These are phyloP conservation scores for Flagelloscypha sp. DNA, from an alignment of 768 basidiomycete species.

Conservation along the genomic window DNA sequence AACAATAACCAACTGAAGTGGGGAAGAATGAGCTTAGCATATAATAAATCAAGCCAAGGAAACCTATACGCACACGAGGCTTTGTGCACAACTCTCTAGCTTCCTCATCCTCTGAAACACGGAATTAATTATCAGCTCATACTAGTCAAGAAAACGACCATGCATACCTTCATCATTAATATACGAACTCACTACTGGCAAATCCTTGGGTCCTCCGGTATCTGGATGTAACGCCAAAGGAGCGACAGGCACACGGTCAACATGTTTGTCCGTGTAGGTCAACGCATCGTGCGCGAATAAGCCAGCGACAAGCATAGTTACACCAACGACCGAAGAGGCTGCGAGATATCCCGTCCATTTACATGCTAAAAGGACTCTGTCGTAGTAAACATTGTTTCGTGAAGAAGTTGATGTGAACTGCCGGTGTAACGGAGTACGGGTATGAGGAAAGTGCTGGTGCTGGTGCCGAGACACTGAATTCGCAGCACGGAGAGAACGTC, in stretches of 20 bases:
- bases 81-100: constrained; percentile 46
- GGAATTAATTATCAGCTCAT: no score
- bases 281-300: constrained; percentile 90
- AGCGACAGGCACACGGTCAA: constrained; percentile 80
- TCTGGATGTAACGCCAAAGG: constrained; percentile 82
- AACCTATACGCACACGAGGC: no score
- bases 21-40: no score
- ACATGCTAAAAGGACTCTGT: no score
- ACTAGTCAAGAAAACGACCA: no score
- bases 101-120: constrained; percentile 70
- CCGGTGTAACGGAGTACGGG: no score
- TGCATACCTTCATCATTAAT: constrained; percentile 81
- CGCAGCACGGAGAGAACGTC: no score
- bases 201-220: constrained; percentile 84
- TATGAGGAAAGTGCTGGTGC: no score
- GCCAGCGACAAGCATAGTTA: constrained; percentile 49
- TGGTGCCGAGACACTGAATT: no score
- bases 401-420: no score
- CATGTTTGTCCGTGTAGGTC: constrained; percentile 78
- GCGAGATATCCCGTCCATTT: constrained; percentile 48
- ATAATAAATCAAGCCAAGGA: no score
- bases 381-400: no score
- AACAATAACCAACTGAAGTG: constrained; percentile 81
- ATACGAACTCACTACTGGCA: constrained; percentile 70
- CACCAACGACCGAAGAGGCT: constrained; percentile 57